Evolutionary conservation across 768 basidiomycete genomes (phyloP).

Genomic region (Phlebiopsis gigantea): DNA sequence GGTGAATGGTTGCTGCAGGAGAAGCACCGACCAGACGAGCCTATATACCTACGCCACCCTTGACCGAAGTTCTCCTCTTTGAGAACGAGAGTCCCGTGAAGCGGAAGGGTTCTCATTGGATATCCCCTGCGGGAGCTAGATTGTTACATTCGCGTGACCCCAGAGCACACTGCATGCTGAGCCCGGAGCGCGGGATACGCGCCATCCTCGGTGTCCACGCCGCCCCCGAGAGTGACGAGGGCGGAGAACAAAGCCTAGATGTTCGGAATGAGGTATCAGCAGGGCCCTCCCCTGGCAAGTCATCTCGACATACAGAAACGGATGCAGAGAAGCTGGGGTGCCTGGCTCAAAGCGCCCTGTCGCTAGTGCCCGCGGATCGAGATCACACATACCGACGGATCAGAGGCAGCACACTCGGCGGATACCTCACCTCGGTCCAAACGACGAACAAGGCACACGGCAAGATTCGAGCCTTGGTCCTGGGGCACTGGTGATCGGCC

Average conservation of each 20-base stretch:
- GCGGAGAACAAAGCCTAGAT: not conserved
- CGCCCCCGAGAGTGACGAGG: not conserved
- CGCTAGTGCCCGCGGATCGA: not conserved
- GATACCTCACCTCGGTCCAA: constrained; percentile 1
- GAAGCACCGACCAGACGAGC: not conserved
- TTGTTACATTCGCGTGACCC: not conserved
- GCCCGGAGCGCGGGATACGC: not conserved
- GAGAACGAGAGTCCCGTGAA: not conserved
- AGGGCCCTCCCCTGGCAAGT: not conserved
- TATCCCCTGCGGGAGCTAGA: not conserved
- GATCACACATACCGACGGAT: not conserved
- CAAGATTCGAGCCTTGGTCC: not conserved
- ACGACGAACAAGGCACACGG: not conserved
- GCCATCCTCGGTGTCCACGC: not conserved
- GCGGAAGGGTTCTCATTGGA: not conserved
- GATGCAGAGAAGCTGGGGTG: not conserved
- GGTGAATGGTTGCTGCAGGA: not conserved
- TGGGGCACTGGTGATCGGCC: not conserved
- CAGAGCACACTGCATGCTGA: not conserved
- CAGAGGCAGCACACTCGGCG: not conserved
- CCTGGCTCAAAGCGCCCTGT: not conserved
- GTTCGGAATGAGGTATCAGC: not conserved
- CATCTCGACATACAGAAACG: not conserved
- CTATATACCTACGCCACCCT: not conserved
- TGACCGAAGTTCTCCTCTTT: not conserved